Conservation (phyloP, 2,329 filamentous ascomycete genomes). For the Alternaria viburni region DNA sequence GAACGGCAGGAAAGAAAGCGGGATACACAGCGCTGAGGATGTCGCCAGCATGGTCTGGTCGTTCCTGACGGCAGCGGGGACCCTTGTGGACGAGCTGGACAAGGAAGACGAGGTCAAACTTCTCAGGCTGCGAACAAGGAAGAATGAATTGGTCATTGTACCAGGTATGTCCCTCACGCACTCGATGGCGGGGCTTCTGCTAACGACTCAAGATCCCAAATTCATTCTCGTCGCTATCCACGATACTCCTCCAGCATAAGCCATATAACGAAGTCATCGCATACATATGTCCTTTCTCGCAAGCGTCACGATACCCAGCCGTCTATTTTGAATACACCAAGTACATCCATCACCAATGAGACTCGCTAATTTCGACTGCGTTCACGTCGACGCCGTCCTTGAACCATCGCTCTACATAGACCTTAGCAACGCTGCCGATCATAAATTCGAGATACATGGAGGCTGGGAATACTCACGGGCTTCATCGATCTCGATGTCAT, state of each 20-base stretch:
- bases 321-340: conserved; percentile 1
- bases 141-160: conserved; percentile 83
- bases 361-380: conserved; percentile 67
- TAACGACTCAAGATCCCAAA: conserved; percentile 63
- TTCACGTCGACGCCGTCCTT: conserved; percentile 73
- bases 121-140: conserved; percentile 78
- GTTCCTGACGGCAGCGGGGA: conserved; percentile 73
- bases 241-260: conserved; percentile 73
- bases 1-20: conserved; percentile 49
- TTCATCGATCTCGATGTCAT: conserved; percentile 69
- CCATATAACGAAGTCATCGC: conserved; percentile 7
- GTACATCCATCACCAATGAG: conserved; percentile 62
- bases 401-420: conserved; percentile 67
- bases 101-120: conserved; percentile 80
- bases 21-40: conserved; percentile 70
- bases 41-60: conserved; percentile 78
- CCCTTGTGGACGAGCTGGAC: conserved; percentile 75
- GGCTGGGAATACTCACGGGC: conserved; percentile 29
- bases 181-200: not conserved
- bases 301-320: conserved; percentile 32
- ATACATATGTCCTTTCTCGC: not conserved
- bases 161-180: conserved; percentile 55
- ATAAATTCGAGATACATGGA: not conserved
- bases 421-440: conserved; percentile 10
- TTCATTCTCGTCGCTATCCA: conserved; percentile 82